Evolutionary conservation across 495 filamentous ascomycete species (phyloP).

Genomic region (Pseudoneurospora amorphoporcata): DNA sequence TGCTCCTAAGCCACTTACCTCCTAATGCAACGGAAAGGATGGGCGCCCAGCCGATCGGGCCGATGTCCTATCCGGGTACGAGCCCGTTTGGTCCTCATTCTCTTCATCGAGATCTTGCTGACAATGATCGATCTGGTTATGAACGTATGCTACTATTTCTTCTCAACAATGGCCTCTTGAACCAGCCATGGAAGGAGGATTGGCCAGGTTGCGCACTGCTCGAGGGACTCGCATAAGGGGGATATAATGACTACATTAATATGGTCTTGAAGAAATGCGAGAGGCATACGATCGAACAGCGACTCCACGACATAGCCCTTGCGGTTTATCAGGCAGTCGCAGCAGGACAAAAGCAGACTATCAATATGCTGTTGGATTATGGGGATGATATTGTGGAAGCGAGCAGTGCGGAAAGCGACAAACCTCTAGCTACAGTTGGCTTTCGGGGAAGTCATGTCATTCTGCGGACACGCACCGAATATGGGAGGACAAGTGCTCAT

Average conservation of each 20-base stretch:
- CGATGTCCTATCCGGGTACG: no score
- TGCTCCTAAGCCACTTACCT: neutral
- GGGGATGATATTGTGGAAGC: neutral
- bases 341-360: neutral
- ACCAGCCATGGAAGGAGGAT: neutral
- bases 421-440: neutral
- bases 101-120: no score
- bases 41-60: neutral
- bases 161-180: neutral
- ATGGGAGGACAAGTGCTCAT: neutral
- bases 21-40: neutral
- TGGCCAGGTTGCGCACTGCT: neutral
- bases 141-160: neutral
- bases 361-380: neutral
- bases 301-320: neutral
- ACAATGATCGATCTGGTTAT: neutral
- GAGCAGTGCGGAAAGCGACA: neutral
- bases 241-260: neutral
- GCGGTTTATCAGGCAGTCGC: rapidly evolving
- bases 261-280: neutral
- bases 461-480: neutral
- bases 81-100: no score
- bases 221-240: neutral
- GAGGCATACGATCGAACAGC: neutral
- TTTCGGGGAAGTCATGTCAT: neutral